A percentile compares a stretch with the other conserved stretches of the same genome.
These are phyloP conservation scores for Monilinia aucupariae DNA, from an alignment of 2,329 filamentous ascomycete species.

Conservation along the genomic window DNA sequence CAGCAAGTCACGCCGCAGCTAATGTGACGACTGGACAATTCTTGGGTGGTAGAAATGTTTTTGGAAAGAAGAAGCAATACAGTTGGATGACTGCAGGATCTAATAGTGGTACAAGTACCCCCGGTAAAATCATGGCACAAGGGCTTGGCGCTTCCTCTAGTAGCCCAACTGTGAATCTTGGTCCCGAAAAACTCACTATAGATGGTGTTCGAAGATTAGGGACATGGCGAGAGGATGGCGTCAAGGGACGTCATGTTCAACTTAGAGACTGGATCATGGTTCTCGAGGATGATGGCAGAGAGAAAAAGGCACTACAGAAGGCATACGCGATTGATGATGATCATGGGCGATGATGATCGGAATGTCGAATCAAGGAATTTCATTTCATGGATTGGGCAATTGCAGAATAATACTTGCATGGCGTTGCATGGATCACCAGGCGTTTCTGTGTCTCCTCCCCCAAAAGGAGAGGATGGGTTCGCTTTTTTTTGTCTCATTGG, in stretches of 20 bases:
- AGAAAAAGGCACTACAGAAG: slow-evolving; percentile 55
- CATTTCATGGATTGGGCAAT: slow-evolving; percentile 7
- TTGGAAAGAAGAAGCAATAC: slow-evolving; percentile 63
- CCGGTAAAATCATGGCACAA: slow-evolving; percentile 34
- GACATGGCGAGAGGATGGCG: slow-evolving; percentile 71
- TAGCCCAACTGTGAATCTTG: slow-evolving; percentile 36
- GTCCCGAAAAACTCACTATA: slow-evolving; percentile 44
- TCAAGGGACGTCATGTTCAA: slow-evolving; percentile 74
- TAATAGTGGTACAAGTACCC: slow-evolving; percentile 50
- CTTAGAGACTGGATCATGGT: slow-evolving; percentile 75
- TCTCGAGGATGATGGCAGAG: slow-evolving; percentile 71
- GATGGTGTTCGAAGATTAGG: slow-evolving; percentile 61
- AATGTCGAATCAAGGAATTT: slow-evolving; percentile 35
- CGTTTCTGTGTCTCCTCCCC: slow-evolving; percentile 12
- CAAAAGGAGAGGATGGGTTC: not conserved
- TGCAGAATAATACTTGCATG: slow-evolving; percentile 14
- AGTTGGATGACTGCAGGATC: slow-evolving; percentile 62
- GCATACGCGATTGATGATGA: slow-evolving; percentile 31
- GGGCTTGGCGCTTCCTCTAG: slow-evolving; percentile 36
- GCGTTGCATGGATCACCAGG: slow-evolving; percentile 17
- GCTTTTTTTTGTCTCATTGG: slow-evolving; percentile 8
- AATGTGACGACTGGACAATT: slow-evolving; percentile 79
- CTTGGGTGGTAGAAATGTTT: slow-evolving; percentile 57
- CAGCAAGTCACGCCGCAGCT: slow-evolving; percentile 72
- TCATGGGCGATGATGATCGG: slow-evolving; percentile 23